phyloP scores from a whole-genome alignment of 1,139 yeast genomes.

The Pichia sp. region DNA sequence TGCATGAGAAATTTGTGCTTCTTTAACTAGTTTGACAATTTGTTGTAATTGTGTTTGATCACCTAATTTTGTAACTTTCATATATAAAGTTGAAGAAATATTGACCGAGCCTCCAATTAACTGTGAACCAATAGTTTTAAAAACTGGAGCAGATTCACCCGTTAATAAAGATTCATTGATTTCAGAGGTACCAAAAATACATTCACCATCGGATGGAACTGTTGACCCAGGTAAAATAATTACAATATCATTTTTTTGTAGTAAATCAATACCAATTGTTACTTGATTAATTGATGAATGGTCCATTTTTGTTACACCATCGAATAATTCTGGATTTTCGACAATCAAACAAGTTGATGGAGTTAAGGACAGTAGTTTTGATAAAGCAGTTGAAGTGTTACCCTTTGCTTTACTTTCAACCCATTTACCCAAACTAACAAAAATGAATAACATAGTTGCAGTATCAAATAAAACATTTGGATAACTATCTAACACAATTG shows the following conservation, averaged over 20 bases:
- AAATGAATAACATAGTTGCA: slow-evolving; percentile 72
- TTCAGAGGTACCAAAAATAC: slow-evolving; percentile 71
- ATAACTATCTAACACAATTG: slow-evolving; percentile 32
- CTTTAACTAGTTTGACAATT: slow-evolving; percentile 77
- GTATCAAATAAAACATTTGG: slow-evolving; percentile 86
- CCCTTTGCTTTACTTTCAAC: slow-evolving; percentile 91
- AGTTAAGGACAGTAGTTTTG: slow-evolving; percentile 69
- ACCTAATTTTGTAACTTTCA: slow-evolving; percentile 66
- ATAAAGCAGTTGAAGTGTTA: slow-evolving; percentile 82
- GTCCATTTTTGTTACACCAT: slow-evolving; percentile 10
- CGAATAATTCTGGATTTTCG: slow-evolving; percentile 31
- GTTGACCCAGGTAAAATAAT: slow-evolving; percentile 79
- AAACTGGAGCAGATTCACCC: slow-evolving; percentile 79
- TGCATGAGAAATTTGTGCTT: slow-evolving; percentile 83
- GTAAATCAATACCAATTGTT: slow-evolving; percentile 59
- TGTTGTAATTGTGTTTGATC: slow-evolving; percentile 81
- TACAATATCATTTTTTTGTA: slow-evolving; percentile 73
- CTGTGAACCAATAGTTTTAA: slow-evolving; percentile 50
- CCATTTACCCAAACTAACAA: slow-evolving; percentile 85
- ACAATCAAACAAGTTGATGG: slow-evolving; percentile 72
- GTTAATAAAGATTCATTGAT: slow-evolving; percentile 85
- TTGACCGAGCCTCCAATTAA: slow-evolving; percentile 92
- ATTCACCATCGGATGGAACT: slow-evolving; percentile 86
- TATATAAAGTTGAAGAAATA: slow-evolving; percentile 65
- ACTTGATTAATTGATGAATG: slow-evolving; percentile 18